These are phyloP conservation scores for Stentor coeruleus DNA, from an alignment of 73 alveolate species.

Conservation along the genomic window DNA sequence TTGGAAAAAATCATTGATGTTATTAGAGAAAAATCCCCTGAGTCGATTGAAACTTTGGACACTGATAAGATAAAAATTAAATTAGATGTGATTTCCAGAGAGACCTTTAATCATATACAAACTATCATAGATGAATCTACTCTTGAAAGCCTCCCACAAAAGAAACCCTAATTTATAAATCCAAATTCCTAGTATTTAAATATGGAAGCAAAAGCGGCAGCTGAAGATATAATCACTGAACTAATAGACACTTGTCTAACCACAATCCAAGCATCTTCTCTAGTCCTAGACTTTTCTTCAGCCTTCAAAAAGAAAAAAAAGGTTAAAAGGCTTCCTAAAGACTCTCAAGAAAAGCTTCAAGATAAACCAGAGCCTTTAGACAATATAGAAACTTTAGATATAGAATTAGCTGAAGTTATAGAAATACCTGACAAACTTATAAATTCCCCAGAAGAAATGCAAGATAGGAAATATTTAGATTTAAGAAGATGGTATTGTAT, in stretches of 20 bases:
- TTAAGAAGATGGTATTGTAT: conserved; percentile 77
- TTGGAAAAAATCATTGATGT: background rate
- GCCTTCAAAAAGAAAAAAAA: conserved; percentile 10
- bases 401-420: background rate
- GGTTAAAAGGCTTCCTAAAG: background rate
- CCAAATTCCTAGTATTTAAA: background rate
- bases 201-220: background rate
- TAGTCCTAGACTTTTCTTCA: background rate
- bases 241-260: background rate
- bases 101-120: background rate
- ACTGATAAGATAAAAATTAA: background rate
- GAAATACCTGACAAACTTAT: conserved; percentile 60
- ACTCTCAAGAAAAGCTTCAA: background rate
- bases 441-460: conserved; percentile 59
- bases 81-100: background rate
- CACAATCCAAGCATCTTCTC: background rate
- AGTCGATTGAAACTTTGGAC: conserved; percentile 18
- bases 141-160: background rate
- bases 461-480: conserved; percentile 63
- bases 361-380: background rate
- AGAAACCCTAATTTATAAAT: background rate
- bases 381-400: background rate
- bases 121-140: background rate
- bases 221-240: background rate
- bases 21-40: background rate